Evolutionary conservation across 352 stramenopile genomes (phyloP), one percentile per base, ranked within the genome.

Genomic region (Thalassiosira delicatula): DNA sequence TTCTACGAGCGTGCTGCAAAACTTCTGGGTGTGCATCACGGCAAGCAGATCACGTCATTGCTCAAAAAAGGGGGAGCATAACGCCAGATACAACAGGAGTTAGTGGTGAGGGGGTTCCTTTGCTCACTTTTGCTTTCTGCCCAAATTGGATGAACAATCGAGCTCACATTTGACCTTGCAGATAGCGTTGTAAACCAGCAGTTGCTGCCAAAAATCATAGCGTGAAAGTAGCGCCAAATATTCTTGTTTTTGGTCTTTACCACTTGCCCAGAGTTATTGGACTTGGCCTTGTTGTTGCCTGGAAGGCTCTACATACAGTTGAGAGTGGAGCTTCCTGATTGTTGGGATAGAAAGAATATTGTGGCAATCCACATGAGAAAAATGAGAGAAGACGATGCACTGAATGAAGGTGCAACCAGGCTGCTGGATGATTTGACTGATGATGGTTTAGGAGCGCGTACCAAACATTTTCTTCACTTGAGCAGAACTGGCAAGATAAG

Each of bases 391-490:
- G 80, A 84, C 40, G 81, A 83, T 44, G 86, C 79, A 23, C 60
- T 94, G 17, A 84, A 73, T 40, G 0, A 66, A 62, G 79, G 87
- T 69, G 84, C 90, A 25, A 70, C 82, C n/a, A 57, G 69, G 35
- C 25, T 81, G 19, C 46, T 93, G 4, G 88, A 94, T 72, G 74
- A 91, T 67, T 65, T 96, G 56, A 68, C 75, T 59, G 88, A 92
- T 54, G 59, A 84, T 46, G 90, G 87, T 35, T 82, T 95, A 46
- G 76, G 91, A 53, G 89, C 98, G 69, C 91, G 90, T 51, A 98
- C 97, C 4, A 98, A 99, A 76, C 98, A 99, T 83, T 99, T 98
- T 81, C 98, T n/a, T n/a, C n/a, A n/a, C 95, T 0, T 97, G 97
- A 54, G 97, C 97, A 2, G 97, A 99, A 78, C 92, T 99, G 46